Evolutionary conservation across 805 yeast genomes (phyloP).

Genomic region (Zygosaccharomyces bisporus): DNA sequence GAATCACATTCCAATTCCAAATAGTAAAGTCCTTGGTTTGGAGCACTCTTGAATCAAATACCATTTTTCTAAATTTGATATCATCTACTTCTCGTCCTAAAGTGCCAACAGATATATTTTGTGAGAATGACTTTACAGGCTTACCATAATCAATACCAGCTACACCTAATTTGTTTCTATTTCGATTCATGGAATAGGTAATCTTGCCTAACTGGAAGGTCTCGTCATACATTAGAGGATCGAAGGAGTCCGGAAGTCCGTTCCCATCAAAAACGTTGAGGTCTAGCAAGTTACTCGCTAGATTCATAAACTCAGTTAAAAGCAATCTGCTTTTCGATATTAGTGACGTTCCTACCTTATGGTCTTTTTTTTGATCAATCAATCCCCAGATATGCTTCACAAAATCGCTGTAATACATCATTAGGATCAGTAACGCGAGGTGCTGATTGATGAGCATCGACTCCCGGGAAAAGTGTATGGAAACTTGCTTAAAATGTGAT

Average conservation of each 20-base stretch:
- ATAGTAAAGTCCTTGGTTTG: slow-evolving; percentile 71
- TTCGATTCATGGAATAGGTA: slow-evolving; percentile 39
- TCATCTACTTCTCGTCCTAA: slow-evolving; percentile 50
- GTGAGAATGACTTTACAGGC: slow-evolving; percentile 25
- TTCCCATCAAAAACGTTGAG: slow-evolving; percentile 18
- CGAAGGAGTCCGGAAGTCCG: slow-evolving; percentile 1
- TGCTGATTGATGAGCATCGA: slow-evolving; percentile 54
- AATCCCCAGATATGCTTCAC: slow-evolving; percentile 42
- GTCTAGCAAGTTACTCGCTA: slow-evolving; percentile 56
- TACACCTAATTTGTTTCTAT: slow-evolving; percentile 38
- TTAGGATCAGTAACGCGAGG: slow-evolving; percentile 54
- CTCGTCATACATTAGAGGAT: slow-evolving; percentile 19
- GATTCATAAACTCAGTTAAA: slow-evolving; percentile 55
- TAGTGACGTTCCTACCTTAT: slow-evolving; percentile 43
- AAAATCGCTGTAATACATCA: slow-evolving; percentile 55
- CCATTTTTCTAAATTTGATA: slow-evolving; percentile 56
- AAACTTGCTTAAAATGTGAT: slow-evolving; percentile 17
- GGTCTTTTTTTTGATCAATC: slow-evolving; percentile 14
- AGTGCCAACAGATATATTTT: slow-evolving; percentile 24
- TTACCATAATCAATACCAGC: slow-evolving; percentile 25
- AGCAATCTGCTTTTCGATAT: slow-evolving; percentile 59
- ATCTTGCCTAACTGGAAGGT: slow-evolving; percentile 47
- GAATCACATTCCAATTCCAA: slow-evolving; percentile 84
- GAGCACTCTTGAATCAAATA: slow-evolving; percentile 66
- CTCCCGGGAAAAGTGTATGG: slow-evolving; percentile 41